Conservation (phyloP, 495 filamentous ascomycete species). For the Aspergillus saccharolyticus region DNA sequence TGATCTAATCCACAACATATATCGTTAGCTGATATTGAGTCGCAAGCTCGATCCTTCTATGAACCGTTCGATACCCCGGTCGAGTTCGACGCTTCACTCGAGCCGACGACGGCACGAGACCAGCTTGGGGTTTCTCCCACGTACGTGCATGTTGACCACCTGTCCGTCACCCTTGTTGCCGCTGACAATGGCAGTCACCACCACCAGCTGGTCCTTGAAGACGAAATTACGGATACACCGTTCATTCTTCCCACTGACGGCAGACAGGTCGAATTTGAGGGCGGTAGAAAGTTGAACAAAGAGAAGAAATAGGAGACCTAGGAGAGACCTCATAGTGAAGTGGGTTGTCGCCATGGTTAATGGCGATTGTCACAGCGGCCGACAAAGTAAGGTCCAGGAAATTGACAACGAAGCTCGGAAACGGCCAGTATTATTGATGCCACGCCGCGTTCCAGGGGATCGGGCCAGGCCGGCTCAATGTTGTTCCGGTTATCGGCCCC, state of each 20-base stretch:
- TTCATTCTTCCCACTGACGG: constrained; percentile 61
- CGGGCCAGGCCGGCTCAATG: background rate
- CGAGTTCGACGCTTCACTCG: background rate
- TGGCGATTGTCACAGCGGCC: constrained; percentile 19
- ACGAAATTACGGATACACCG: constrained; percentile 98
- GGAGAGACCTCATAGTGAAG: constrained; percentile 33
- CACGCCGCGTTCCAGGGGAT: constrained; percentile 22
- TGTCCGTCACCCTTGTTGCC: constrained; percentile 89
- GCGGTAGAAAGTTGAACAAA: constrained; percentile 62
- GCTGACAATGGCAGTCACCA: constrained; percentile 87
- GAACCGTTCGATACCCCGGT: background rate
- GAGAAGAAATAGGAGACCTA: constrained; percentile 30
- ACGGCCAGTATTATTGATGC: constrained; percentile 21
- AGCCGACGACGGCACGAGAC: background rate
- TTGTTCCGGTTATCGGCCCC: constrained; percentile 3
- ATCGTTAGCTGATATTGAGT: constrained; percentile 12
- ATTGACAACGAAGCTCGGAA: constrained; percentile 16
- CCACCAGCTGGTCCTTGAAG: constrained; percentile 86
- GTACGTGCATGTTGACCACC: constrained; percentile 90
- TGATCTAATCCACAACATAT: constrained; percentile 57
- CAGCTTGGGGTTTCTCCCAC: constrained; percentile 25
- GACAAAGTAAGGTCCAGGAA: constrained; percentile 24
- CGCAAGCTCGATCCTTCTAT: background rate
- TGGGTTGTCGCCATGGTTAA: constrained; percentile 30
- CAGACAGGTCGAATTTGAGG: constrained; percentile 89